Evolutionary conservation across 1,284 basidiomycete genomes (phyloP), one percentile per base, ranked within the genome.

Genomic region (Ceratobasidium sp.): DNA sequence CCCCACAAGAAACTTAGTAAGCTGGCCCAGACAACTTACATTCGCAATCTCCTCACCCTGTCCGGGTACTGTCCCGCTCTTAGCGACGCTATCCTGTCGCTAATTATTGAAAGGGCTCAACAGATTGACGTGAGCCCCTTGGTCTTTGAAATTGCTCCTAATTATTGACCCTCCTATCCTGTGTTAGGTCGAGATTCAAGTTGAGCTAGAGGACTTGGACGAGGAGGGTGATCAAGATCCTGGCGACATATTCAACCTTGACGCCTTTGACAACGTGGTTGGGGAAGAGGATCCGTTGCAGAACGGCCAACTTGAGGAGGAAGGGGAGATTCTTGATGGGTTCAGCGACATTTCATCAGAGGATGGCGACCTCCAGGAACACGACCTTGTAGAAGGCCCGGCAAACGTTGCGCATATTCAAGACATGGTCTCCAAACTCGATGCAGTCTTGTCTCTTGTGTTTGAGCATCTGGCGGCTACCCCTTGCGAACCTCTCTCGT

Each of bases 1-100:
- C 98, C 98, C 9, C 94, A 98, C 80, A 98, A 98, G 81, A 89
- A 96, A 61, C 95, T 98, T 78, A 88, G 87, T 50, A 90, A 91
- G 75, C 84, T 88, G 0, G 85, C 89, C 0, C 96, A 98, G 80
- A 88, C 93, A 21, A 94, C 95, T 0, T 99, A 96, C 80, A 93
- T 98, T 75, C 90, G 94, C 73, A 99, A 99, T 80, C 83, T 96
- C 28, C 86, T 98, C 30, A 88, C 89, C 57, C 83, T 99, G 46
- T 92, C 91, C 6, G 88, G 89, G 46, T 99, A 98, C 81, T 98
- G 96, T 79, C 91, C 94, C 0, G 95, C 96, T 80, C 83, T 99
- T 7, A 87, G 90, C 0, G 94, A 96, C 77, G 89, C 91, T 74
- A 91, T 98, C 47, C 84, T 98, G 67, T 89, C 89, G 1, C 89